Percentiles rank a stretch among this genome's conserved stretches.
Evolutionary conservation across 2,329 filamentous ascomycete species (phyloP).

Genomic region (Dactylellina sp.): DNA sequence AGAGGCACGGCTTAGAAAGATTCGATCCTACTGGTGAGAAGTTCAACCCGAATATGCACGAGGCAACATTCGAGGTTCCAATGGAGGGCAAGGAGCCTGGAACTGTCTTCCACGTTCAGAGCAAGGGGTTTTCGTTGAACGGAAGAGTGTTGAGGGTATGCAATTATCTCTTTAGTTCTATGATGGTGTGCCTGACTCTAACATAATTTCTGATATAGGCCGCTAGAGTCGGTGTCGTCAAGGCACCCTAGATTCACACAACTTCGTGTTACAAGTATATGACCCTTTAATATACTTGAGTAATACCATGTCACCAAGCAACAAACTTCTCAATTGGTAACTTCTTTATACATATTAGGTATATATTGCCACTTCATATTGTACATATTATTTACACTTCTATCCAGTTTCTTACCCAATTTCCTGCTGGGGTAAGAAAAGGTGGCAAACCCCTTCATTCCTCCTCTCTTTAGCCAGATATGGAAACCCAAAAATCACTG

Average conservation of each 20-base stretch:
- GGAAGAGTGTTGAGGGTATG: slow-evolving; percentile 80
- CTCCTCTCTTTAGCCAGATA: slow-evolving; percentile 47
- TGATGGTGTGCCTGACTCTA: not conserved
- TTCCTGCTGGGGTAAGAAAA: slow-evolving; percentile 21
- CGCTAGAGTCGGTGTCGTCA: slow-evolving; percentile 48
- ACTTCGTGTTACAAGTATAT: slow-evolving; percentile 16
- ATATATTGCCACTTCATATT: slow-evolving; percentile 50
- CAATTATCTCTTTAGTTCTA: not conserved
- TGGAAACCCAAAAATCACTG: too few relatives aligned
- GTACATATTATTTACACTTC: slow-evolving; percentile 56
- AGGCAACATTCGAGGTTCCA: slow-evolving; percentile 94
- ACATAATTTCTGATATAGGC: slow-evolving; percentile 26
- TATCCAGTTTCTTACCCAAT: slow-evolving; percentile 9
- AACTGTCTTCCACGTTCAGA: slow-evolving; percentile 89
- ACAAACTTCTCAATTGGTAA: not conserved
- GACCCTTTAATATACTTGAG: too few relatives aligned
- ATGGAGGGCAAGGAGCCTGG: slow-evolving; percentile 89
- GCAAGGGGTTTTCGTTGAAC: slow-evolving; percentile 95
- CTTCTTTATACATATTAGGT: slow-evolving; percentile 38
- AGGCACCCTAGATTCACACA: slow-evolving; percentile 14
- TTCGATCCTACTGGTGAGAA: slow-evolving; percentile 85
- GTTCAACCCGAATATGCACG: slow-evolving; percentile 96
- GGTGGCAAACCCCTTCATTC: slow-evolving; percentile 5
- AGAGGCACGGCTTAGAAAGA: slow-evolving; percentile 93
- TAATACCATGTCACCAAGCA: not conserved